Evolutionary conservation across 306 rosid genomes (phyloP).

Genomic region (Phaseolus lunatus): DNA sequence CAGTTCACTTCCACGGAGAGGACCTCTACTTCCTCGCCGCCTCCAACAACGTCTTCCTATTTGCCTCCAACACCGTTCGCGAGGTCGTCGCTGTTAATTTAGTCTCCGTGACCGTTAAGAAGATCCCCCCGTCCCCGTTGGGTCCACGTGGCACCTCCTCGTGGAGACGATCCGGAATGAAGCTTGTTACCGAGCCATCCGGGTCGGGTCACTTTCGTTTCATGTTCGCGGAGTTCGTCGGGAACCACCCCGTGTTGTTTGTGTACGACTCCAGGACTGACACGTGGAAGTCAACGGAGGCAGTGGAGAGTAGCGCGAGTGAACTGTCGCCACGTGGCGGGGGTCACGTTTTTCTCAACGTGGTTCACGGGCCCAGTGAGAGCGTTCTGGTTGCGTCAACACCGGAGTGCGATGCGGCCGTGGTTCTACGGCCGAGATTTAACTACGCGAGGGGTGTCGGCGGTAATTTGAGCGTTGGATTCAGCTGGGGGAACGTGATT

Average conservation of each 20-base stretch:
- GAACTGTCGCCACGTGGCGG: conserved; percentile 43
- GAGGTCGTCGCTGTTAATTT: conserved; percentile 64
- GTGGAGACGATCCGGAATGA: conserved; percentile 74
- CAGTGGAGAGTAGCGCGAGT: conserved; percentile 10
- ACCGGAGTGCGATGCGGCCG: background rate
- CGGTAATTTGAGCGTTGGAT: conserved; percentile 44
- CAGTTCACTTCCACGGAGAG: conserved; percentile 54
- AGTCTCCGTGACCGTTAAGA: conserved; percentile 54
- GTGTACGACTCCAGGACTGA: conserved; percentile 53
- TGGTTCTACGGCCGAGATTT: conserved; percentile 59
- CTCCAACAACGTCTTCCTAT: conserved; percentile 57
- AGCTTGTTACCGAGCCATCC: conserved; percentile 49
- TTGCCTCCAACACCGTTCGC: conserved; percentile 59
- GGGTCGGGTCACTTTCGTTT: conserved; percentile 56
- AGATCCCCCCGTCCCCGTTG: conserved; percentile 64
- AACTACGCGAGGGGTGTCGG: background rate
- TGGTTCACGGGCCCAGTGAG: conserved; percentile 53
- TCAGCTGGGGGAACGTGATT: conserved; percentile 57
- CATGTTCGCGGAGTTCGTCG: conserved; percentile 63
- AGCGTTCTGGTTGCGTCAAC: conserved; percentile 51
- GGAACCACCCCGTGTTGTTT: conserved; percentile 53
- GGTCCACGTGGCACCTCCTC: conserved; percentile 76
- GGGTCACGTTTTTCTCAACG: conserved; percentile 43
- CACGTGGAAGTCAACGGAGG: conserved; percentile 57
- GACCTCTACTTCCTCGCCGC: conserved; percentile 67